A percentile compares a stretch with the other conserved stretches of the same genome.
These are phyloP conservation scores for Skeletonema potamos DNA, from an alignment of 108 stramenopile genomes.

Conservation along the genomic window DNA sequence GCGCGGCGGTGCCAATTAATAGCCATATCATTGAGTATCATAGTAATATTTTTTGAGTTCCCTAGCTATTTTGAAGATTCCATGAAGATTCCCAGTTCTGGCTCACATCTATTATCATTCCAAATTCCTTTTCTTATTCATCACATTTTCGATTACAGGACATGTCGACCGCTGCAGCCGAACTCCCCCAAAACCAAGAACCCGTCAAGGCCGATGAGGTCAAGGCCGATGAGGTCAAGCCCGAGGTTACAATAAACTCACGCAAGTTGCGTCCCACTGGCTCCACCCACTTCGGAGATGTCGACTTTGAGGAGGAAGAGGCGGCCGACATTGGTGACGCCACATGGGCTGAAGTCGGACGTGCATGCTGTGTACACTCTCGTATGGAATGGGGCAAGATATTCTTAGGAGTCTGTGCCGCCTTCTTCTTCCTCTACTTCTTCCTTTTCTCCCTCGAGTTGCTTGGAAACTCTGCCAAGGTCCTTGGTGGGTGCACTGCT, in stretches of 20 bases:
- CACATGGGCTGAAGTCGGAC: slow-evolving; percentile 79
- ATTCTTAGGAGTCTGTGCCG: slow-evolving; percentile 46
- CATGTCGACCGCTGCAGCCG: background rate
- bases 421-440: slow-evolving; percentile 87
- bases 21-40: no score
- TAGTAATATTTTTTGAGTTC: no score
- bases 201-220: background rate
- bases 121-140: no score
- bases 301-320: slow-evolving; percentile 47
- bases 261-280: slow-evolving; percentile 64
- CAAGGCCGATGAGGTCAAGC: background rate
- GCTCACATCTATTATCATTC: no score
- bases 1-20: no score
- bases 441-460: slow-evolving; percentile 85
- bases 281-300: slow-evolving; percentile 71
- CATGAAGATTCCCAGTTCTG: no score
- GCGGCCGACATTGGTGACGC: slow-evolving; percentile 54
- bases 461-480: slow-evolving; percentile 81
- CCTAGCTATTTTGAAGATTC: no score
- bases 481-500: slow-evolving; percentile 78
- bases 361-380: slow-evolving; percentile 73
- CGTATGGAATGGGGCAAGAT: slow-evolving; percentile 58
- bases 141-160: no score
- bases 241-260: slow-evolving; percentile 3
- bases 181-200: background rate